These are phyloP conservation scores for Vitis cinerea DNA, from an alignment of 164 flowering plant species.

Conservation along the genomic window DNA sequence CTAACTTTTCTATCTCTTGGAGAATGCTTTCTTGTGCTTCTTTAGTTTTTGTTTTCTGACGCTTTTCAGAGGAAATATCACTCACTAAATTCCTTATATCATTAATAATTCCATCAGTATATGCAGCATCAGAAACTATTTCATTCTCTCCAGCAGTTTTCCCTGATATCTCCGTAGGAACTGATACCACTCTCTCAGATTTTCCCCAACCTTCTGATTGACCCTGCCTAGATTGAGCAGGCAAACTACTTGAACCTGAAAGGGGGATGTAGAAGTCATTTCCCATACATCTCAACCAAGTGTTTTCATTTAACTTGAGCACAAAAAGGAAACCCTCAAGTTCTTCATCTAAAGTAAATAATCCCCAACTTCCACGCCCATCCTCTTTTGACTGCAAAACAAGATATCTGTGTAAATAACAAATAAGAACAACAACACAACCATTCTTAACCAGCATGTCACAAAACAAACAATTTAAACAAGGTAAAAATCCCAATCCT, in stretches of 20 bases:
- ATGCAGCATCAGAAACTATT: conserved; percentile 29
- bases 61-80: conserved; percentile 69
- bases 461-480: not conserved
- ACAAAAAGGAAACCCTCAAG: conserved; percentile 75
- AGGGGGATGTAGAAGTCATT: conserved; percentile 84
- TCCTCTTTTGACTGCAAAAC: conserved; percentile 61
- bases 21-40: conserved; percentile 75
- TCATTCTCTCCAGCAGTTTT: conserved; percentile 24
- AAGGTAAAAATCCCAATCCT: conserved; percentile 2
- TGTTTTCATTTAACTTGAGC: conserved; percentile 63
- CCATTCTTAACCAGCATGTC: not conserved
- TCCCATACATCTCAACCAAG: conserved; percentile 74
- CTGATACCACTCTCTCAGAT: conserved; percentile 15
- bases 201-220: conserved; percentile 21
- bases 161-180: conserved; percentile 18
- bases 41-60: conserved; percentile 52
- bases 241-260: conserved; percentile 25
- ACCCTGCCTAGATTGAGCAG: conserved; percentile 10
- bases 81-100: conserved; percentile 78
- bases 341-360: conserved; percentile 62
- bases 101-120: conserved; percentile 68
- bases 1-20: conserved; percentile 92
- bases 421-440: not conserved
- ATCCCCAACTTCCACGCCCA: conserved; percentile 57
- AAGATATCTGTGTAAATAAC: conserved; percentile 7